A percentile compares a stretch with the other conserved stretches of the same genome.
These are phyloP conservation scores for Lactarius evosmus DNA, from an alignment of 768 basidiomycete species.

Conservation along the genomic window DNA sequence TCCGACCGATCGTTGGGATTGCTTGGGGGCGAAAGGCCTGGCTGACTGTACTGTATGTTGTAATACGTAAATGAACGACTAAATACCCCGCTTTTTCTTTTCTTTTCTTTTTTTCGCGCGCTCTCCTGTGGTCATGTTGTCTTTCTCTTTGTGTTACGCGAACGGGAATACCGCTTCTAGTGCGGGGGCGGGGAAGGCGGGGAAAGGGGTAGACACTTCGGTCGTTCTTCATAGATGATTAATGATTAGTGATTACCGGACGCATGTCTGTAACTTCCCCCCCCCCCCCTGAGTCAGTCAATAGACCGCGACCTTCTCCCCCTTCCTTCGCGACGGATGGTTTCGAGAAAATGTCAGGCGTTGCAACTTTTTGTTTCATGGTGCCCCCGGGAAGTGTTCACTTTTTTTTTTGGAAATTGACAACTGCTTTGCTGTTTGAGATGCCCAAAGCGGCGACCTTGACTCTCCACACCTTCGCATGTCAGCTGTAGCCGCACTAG, in stretches of 20 bases:
- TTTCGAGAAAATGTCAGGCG: not conserved
- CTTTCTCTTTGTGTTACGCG: not conserved
- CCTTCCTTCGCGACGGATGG: not conserved
- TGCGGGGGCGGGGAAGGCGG: not conserved
- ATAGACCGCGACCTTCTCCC: not conserved
- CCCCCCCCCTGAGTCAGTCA: not conserved
- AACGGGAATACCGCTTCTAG: not conserved
- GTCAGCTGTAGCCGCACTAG: not conserved
- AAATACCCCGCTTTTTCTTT: conserved; percentile 1
- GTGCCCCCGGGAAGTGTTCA: not conserved
- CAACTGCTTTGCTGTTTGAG: not conserved
- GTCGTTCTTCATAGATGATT: not conserved
- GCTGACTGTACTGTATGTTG: too few species aligned
- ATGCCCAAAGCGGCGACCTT: not conserved
- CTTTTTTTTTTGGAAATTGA: not conserved
- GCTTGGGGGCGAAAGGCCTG: not conserved
- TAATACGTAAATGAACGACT: not conserved
- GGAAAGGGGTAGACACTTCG: not conserved
- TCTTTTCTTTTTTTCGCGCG: not conserved
- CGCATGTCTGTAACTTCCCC: not conserved
- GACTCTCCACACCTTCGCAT: not conserved
- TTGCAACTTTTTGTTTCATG: not conserved
- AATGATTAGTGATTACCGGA: not conserved
- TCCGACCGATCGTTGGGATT: not conserved
- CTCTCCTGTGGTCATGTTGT: not conserved